A percentile compares a stretch with the other conserved stretches of the same genome.
These are phyloP conservation scores for Didymella arachidicola DNA, from an alignment of 2,329 filamentous ascomycete genomes.

Conservation along the genomic window DNA sequence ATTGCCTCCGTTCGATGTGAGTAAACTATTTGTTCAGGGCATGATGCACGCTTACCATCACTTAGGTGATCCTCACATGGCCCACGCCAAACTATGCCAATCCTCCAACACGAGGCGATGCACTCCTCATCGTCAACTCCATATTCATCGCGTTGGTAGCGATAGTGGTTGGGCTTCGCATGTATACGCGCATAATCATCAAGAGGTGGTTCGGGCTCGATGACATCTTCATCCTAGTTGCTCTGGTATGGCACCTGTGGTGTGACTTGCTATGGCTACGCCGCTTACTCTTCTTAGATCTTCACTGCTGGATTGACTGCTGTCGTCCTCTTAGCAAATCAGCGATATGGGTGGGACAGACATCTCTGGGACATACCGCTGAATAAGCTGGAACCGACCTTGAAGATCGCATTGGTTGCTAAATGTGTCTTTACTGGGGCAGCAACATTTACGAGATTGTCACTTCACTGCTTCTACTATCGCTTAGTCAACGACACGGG, in stretches of 20 bases:
- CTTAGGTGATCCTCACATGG: constrained; percentile 43
- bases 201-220: constrained; percentile 56
- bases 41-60: not conserved
- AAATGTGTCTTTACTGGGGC: constrained; percentile 55
- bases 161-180: constrained; percentile 47
- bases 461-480: constrained; percentile 57
- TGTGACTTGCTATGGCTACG: not conserved
- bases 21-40: not conserved
- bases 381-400: constrained; percentile 27
- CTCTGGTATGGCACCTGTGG: constrained; percentile 41
- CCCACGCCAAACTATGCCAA: constrained; percentile 53
- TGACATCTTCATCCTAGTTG: constrained; percentile 52
- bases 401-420: constrained; percentile 53
- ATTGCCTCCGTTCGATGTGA: constrained; percentile 41
- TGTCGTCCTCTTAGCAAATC: constrained; percentile 54
- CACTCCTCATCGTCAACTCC: constrained; percentile 51
- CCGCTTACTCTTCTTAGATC: constrained; percentile 35
- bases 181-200: constrained; percentile 52
- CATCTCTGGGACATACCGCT: constrained; percentile 55
- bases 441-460: constrained; percentile 55
- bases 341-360: constrained; percentile 53
- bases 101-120: constrained; percentile 50
- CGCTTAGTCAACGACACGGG: constrained; percentile 54
- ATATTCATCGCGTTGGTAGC: constrained; percentile 51
- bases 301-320: constrained; percentile 50